These are phyloP conservation scores for Rutstroemia sp. DNA, from an alignment of 2,329 filamentous ascomycete species.

Conservation along the genomic window DNA sequence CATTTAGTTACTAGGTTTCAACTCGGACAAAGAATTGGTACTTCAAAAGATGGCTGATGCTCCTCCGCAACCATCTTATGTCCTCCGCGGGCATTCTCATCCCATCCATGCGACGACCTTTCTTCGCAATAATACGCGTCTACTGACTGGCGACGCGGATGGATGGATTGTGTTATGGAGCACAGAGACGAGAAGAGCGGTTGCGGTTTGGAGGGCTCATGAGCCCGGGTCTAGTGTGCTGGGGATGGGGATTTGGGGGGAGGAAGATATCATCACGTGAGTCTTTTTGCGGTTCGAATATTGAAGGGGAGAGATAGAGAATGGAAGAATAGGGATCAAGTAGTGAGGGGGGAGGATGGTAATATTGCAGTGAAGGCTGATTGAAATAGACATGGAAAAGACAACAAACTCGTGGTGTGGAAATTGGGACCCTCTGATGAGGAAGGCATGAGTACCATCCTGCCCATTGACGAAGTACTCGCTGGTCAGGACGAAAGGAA, in stretches of 20 bases:
- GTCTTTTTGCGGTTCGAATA: slow-evolving; percentile 30
- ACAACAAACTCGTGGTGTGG: slow-evolving; percentile 84
- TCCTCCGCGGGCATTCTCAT: slow-evolving; percentile 78
- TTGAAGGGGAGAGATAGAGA: not conserved
- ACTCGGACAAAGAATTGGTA: no score
- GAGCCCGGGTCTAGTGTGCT: slow-evolving; percentile 57
- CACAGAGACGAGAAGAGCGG: slow-evolving; percentile 69
- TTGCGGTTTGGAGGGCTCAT: slow-evolving; percentile 83
- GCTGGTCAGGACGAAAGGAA: slow-evolving; percentile 34
- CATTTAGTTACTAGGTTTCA: no score
- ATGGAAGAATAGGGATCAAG: no score
- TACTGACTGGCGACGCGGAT: slow-evolving; percentile 82
- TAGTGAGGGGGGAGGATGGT: not conserved
- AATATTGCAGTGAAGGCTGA: not conserved
- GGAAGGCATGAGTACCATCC: slow-evolving; percentile 51
- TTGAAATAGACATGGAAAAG: slow-evolving; percentile 69
- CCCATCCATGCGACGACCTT: slow-evolving; percentile 75
- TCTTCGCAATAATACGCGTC: slow-evolving; percentile 62
- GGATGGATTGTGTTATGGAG: slow-evolving; percentile 87
- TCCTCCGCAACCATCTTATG: slow-evolving; percentile 35
- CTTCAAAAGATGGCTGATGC: slow-evolving; percentile 20
- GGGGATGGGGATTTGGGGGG: slow-evolving; percentile 62
- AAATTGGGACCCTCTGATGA: slow-evolving; percentile 58
- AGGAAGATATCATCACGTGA: slow-evolving; percentile 76
- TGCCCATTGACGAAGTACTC: slow-evolving; percentile 60